These are phyloP conservation scores for Patellaria atrata DNA, from an alignment of 495 filamentous ascomycete genomes.

Conservation along the genomic window DNA sequence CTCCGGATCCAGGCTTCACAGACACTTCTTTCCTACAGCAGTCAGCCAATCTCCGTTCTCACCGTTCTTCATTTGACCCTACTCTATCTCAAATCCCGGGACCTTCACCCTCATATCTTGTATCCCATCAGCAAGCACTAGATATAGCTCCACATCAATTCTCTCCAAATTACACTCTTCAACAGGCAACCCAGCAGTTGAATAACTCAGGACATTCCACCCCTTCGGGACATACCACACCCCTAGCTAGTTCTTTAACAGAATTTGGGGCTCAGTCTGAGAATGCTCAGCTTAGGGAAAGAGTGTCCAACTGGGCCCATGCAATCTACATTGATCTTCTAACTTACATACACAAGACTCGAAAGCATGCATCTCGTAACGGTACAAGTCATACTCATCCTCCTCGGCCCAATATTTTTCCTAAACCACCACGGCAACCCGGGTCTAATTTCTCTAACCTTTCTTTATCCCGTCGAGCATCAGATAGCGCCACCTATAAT, in stretches of 20 bases:
- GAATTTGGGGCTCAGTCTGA: slow-evolving; percentile 25
- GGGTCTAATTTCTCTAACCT: slow-evolving; percentile 15
- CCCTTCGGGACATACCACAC: no score
- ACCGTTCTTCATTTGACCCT: no score
- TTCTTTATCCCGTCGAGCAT: no score
- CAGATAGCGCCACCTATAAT: slow-evolving; percentile 26
- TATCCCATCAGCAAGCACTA: no score
- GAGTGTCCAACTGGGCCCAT: slow-evolving; percentile 71
- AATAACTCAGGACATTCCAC: no score
- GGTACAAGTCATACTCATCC: slow-evolving; percentile 19
- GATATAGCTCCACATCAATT: no score
- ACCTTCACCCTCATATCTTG: no score
- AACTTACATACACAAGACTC: slow-evolving; percentile 52
- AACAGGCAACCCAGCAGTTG: no score
- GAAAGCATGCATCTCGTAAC: slow-evolving; percentile 28
- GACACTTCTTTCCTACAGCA: no score
- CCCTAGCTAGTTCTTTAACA: slow-evolving; percentile 9
- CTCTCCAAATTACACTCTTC: slow-evolving; percentile 10
- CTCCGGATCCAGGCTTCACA: not conserved
- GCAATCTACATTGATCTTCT: slow-evolving; percentile 78
- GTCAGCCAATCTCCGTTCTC: no score
- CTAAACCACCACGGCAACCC: slow-evolving; percentile 42
- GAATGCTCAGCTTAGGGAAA: slow-evolving; percentile 62
- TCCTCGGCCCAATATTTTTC: slow-evolving; percentile 45
- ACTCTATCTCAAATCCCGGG: no score